Percentiles rank a stretch among this genome's conserved stretches.
phyloP scores from a whole-genome alignment of 768 basidiomycete species.

The Rhodotorula sphaerocarpa region DNA sequence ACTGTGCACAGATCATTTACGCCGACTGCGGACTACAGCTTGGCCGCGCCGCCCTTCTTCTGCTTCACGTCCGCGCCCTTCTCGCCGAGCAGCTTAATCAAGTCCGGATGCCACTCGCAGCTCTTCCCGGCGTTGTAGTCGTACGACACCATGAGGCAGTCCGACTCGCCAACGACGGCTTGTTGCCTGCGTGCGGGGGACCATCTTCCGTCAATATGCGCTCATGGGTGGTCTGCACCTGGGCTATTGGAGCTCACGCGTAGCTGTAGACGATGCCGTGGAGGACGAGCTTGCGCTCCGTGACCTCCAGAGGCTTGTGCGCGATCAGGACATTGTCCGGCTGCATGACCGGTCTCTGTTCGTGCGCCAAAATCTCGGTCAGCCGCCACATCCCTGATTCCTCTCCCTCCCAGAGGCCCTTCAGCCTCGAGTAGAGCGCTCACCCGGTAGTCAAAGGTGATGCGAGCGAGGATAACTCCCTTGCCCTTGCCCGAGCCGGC shows the following conservation, averaged over 20 bases:
- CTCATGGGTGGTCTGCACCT: background rate
- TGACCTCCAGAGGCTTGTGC: conserved; percentile 4
- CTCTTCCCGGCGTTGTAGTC: conserved; percentile 16
- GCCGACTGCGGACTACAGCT: background rate
- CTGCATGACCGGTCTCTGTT: conserved; percentile 11
- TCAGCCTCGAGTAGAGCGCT: background rate
- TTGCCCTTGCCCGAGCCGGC: conserved; percentile 24
- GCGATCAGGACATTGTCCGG: conserved; percentile 22
- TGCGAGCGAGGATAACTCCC: conserved; percentile 16
- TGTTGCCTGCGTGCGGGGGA: background rate
- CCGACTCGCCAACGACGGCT: conserved; percentile 7
- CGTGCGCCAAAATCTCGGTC: too few species aligned
- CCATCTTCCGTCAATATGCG: background rate
- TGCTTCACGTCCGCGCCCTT: background rate
- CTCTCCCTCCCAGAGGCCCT: too few species aligned
- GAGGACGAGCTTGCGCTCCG: conserved; percentile 7
- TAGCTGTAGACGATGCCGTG: conserved; percentile 14
- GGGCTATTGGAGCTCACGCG: background rate
- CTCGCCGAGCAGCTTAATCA: conserved; percentile 1
- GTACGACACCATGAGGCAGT: conserved; percentile 7
- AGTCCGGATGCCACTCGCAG: conserved; percentile 1
- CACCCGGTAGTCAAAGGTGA: conserved; percentile 20
- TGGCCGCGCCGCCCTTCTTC: background rate
- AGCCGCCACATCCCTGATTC: background rate
- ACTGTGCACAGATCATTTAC: background rate